A percentile compares a stretch with the other conserved stretches of the same genome.
Conservation (phyloP, 164 flowering plant species). For the Warburgia ugandensis region DNA sequence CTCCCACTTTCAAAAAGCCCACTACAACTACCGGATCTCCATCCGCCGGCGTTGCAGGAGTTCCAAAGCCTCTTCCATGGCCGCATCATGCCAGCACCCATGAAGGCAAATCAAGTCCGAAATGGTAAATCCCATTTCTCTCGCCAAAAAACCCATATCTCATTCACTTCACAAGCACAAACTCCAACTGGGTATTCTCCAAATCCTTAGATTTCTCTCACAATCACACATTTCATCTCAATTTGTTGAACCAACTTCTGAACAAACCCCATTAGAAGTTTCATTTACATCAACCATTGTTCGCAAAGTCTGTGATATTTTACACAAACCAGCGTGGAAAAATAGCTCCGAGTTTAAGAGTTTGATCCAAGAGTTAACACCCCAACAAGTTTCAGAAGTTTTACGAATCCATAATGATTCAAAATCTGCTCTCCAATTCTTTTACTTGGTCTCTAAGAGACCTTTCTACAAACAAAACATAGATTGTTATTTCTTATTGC, state of each 20-base stretch:
- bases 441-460: constrained; percentile 51
- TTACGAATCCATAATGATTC: constrained; percentile 31
- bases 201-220: constrained; percentile 24
- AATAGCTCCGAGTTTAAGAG: constrained; percentile 30
- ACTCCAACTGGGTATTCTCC: constrained; percentile 17
- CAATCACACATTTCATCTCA: too few relatives aligned
- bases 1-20: too few relatives aligned
- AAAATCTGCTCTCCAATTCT: constrained; percentile 37
- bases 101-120: constrained; percentile 15
- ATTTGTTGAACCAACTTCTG: constrained; percentile 6
- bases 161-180: too few relatives aligned
- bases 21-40: too few relatives aligned
- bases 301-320: constrained; percentile 26
- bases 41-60: not conserved
- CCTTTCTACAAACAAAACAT: constrained; percentile 45
- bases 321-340: constrained; percentile 32
- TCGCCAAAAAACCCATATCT: constrained; percentile 17
- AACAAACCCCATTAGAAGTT: not conserved
- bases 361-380: constrained; percentile 29
- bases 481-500: constrained; percentile 34
- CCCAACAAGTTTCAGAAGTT: constrained; percentile 41
- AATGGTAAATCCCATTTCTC: constrained; percentile 22
- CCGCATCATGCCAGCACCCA: constrained; percentile 1
- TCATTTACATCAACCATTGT: not conserved
- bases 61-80: constrained; percentile 3